Percentiles rank a stretch among this genome's conserved stretches.
These are phyloP conservation scores for Penicillium simplicissimum DNA, from an alignment of 495 filamentous ascomycete species.

Conservation along the genomic window DNA sequence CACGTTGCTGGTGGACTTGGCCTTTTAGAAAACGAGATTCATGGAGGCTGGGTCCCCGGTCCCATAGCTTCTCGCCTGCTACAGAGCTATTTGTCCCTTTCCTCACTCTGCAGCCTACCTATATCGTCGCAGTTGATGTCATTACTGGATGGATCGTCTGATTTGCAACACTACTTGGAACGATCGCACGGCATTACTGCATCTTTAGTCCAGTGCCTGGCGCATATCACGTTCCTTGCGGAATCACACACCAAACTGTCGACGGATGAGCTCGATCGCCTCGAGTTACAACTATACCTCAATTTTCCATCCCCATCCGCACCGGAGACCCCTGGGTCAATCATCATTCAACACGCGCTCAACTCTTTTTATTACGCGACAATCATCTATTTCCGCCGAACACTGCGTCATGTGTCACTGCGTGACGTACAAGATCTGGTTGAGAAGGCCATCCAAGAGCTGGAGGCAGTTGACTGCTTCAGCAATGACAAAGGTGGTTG, in stretches of 20 bases:
- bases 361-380: constrained; percentile 34
- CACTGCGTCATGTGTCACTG: constrained; percentile 17
- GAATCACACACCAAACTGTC: constrained; percentile 11
- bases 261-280: constrained; percentile 18
- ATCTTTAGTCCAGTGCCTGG: constrained; percentile 24
- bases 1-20: constrained; percentile 30
- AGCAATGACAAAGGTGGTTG: constrained; percentile 23
- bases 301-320: constrained; percentile 21
- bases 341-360: constrained; percentile 27
- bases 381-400: constrained; percentile 29
- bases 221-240: constrained; percentile 18
- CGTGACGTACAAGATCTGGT: constrained; percentile 28
- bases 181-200: constrained; percentile 27
- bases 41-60: constrained; percentile 23
- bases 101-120: constrained; percentile 29
- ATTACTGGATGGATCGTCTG: constrained; percentile 23
- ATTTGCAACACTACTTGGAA: constrained; percentile 25
- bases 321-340: constrained; percentile 13
- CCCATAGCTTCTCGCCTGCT: constrained; percentile 24
- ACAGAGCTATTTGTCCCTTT: constrained; percentile 31
- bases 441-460: constrained; percentile 28
- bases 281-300: constrained; percentile 28
- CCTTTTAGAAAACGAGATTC: constrained; percentile 26
- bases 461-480: constrained; percentile 25
- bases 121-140: constrained; percentile 22